Percentiles rank a stretch among this genome's conserved stretches.
phyloP scores from a whole-genome alignment of 148 eudicot genomes.

The Camellia lanceoleosa region DNA sequence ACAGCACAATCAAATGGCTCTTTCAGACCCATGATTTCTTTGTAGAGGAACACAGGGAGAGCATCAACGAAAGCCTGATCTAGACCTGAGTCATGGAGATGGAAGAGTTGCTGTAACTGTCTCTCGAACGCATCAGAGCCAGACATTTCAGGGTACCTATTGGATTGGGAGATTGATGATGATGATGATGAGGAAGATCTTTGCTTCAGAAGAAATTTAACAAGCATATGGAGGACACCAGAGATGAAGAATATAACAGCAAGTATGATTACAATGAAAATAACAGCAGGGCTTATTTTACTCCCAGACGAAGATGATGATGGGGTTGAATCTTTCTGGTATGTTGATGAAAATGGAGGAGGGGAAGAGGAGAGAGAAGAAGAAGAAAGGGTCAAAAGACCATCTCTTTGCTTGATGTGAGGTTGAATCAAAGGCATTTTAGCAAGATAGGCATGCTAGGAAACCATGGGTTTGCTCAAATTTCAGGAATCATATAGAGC shows the following conservation, averaged over 20 bases:
- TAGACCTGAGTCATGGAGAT: conserved; percentile 78
- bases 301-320: conserved; percentile 33
- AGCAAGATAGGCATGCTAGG: conserved; percentile 7
- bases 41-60: conserved; percentile 70
- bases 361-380: conserved; percentile 13
- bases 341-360: not conserved
- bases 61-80: conserved; percentile 83
- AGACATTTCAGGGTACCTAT: conserved; percentile 44
- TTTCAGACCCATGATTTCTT: conserved; percentile 59
- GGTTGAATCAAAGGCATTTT: conserved; percentile 35
- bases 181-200: conserved; percentile 49
- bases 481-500: not conserved
- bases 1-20: conserved; percentile 95
- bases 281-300: conserved; percentile 46
- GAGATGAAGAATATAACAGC: conserved; percentile 58
- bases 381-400: conserved; percentile 14
- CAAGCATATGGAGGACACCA: conserved; percentile 48
- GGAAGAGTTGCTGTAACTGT: conserved; percentile 71
- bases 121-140: conserved; percentile 48
- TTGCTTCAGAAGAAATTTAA: conserved; percentile 47
- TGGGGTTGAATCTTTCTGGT: conserved; percentile 30
- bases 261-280: conserved; percentile 46
- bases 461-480: conserved; percentile 10
- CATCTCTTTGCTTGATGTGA: conserved; percentile 21
- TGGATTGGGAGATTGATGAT: conserved; percentile 35